These are phyloP conservation scores for Tilletia caries DNA, from an alignment of 1,284 basidiomycete genomes.

Conservation along the genomic window DNA sequence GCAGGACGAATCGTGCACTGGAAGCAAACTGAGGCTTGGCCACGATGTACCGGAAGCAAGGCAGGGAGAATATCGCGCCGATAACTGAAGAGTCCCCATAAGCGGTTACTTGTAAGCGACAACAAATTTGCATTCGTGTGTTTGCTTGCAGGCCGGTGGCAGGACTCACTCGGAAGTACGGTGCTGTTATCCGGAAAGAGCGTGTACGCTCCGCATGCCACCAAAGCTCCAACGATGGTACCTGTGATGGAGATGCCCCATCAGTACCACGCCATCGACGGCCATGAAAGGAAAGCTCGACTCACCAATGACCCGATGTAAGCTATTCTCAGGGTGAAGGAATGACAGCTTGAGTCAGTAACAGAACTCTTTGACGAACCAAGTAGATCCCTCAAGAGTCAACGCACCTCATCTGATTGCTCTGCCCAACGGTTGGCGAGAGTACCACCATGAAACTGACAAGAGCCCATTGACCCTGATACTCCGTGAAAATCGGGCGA, in stretches of 20 bases:
- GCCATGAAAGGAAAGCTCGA: not conserved
- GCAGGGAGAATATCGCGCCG: constrained; percentile 84
- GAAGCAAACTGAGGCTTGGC: constrained; percentile 58
- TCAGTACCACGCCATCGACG: not conserved
- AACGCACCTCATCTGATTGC: constrained; percentile 43
- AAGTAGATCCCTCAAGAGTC: not conserved
- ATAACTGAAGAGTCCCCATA: constrained; percentile 58
- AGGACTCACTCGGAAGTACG: constrained; percentile 61
- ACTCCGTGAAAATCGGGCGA: constrained; percentile 72
- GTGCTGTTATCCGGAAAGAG: constrained; percentile 71
- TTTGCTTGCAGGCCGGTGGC: no score
- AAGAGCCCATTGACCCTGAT: constrained; percentile 88
- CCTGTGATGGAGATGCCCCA: constrained; percentile 33
- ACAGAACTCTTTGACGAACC: no score
- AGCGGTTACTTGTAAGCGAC: no score
- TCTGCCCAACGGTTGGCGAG: constrained; percentile 46
- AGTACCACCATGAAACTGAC: constrained; percentile 68
- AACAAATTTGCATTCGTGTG: no score
- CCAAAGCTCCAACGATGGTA: constrained; percentile 65
- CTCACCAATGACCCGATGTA: constrained; percentile 8
- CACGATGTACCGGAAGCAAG: constrained; percentile 88
- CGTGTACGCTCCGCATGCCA: constrained; percentile 68
- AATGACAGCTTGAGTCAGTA: not conserved
- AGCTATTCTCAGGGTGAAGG: not conserved
- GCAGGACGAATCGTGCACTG: constrained; percentile 43